A percentile compares a stretch with the other conserved stretches of the same genome.
Conservation (phyloP, 192 early-diverging fungal genomes). For the Backusella westeae region DNA sequence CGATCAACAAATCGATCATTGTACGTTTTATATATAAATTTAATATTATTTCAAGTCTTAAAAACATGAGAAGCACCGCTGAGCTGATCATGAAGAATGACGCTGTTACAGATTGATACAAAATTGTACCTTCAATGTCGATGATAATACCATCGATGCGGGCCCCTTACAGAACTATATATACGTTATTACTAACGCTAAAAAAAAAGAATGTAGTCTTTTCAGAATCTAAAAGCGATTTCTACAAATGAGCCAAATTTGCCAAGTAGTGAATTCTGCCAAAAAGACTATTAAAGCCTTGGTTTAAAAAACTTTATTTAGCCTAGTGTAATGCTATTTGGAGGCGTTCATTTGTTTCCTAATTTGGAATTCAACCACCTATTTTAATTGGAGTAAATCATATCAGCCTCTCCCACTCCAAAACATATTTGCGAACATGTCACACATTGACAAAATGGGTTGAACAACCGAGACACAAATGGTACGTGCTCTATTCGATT, state of each 20-base stretch:
- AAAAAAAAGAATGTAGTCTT: not conserved
- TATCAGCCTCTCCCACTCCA: not conserved
- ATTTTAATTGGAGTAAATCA: not conserved
- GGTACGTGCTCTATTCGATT: not conserved
- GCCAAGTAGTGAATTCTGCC: not conserved
- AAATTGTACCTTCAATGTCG: not conserved
- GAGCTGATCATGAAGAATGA: not conserved
- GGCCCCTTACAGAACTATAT: not conserved
- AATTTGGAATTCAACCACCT: not conserved
- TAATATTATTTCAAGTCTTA: not conserved
- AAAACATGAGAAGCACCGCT: not conserved
- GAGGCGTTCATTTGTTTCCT: constrained; percentile 1
- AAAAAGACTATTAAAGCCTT: not conserved
- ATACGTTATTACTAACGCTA: not conserved
- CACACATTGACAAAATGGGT: constrained; percentile 2
- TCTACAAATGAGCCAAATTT: not conserved
- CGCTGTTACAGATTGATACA: not conserved
- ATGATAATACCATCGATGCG: not conserved
- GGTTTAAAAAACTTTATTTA: not conserved
- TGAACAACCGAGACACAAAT: constrained; percentile 5
- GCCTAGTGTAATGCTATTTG: not conserved
- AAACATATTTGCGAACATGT: not conserved
- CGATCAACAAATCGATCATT: not conserved
- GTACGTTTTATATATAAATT: not conserved
- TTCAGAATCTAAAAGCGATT: not conserved